phyloP scores from a whole-genome alignment of 805 yeast genomes.

The Teunomyces atbi region DNA sequence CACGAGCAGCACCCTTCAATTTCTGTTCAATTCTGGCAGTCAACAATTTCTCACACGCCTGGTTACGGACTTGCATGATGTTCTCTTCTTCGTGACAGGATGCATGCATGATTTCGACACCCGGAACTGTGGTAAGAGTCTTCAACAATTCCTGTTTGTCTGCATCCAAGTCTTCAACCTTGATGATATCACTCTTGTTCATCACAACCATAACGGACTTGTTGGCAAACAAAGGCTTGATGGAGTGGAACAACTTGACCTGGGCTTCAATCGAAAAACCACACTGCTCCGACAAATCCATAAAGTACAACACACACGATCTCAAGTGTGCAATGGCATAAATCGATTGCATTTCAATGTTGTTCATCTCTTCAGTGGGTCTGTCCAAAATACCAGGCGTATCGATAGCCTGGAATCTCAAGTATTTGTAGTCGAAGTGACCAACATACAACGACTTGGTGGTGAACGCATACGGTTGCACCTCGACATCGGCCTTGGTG shows the following conservation, averaged over 20 bases:
- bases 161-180: constrained; percentile 76
- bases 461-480: constrained; percentile 98
- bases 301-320: constrained; percentile 93
- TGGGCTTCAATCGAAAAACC: constrained; percentile 97
- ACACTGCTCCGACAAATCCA: constrained; percentile 99
- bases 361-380: constrained; percentile 99
- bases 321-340: constrained; percentile 98
- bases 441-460: constrained; percentile 97
- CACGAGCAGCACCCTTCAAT: constrained; percentile 88
- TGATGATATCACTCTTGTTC: constrained; percentile 90
- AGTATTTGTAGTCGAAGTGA: constrained; percentile 96
- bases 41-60: constrained; percentile 94
- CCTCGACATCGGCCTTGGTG: constrained; percentile 98
- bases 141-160: constrained; percentile 71
- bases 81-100: constrained; percentile 94
- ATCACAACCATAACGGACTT: constrained; percentile 93
- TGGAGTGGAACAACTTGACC: constrained; percentile 93
- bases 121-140: constrained; percentile 62
- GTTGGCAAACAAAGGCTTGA: constrained; percentile 96
- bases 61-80: constrained; percentile 92
- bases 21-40: constrained; percentile 96
- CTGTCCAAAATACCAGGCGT: constrained; percentile 98
- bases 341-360: constrained; percentile 98
- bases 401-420: constrained; percentile 98
- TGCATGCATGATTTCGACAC: constrained; percentile 89